A percentile compares a stretch with the other conserved stretches of the same genome.
These are phyloP conservation scores for Hordeum marinum DNA, from an alignment of 176 grass and related monocot genomes.

Conservation along the genomic window DNA sequence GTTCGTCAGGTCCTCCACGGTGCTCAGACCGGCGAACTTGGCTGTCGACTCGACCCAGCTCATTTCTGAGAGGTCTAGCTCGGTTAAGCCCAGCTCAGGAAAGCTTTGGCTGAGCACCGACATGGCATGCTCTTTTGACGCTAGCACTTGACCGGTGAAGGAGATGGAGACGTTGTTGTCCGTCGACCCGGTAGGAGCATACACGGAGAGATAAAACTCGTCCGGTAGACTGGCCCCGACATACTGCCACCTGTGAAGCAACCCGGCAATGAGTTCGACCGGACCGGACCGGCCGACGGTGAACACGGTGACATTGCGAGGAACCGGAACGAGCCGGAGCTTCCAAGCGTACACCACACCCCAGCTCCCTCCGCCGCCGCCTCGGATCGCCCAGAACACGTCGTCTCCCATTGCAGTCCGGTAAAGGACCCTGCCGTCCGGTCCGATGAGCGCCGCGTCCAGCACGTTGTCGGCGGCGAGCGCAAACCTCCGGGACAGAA, in stretches of 20 bases:
- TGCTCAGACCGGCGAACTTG: conserved; percentile 15
- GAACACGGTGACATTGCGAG: conserved; percentile 35
- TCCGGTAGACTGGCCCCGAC: conserved; percentile 42
- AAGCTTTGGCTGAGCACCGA: conserved; percentile 19
- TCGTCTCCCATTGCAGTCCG: conserved; percentile 44
- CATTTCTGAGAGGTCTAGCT: conserved; percentile 24
- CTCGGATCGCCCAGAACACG: conserved; percentile 69
- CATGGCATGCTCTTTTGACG: not conserved
- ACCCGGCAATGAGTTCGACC: conserved; percentile 7
- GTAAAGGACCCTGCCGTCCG: not conserved
- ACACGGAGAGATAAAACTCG: conserved; percentile 53
- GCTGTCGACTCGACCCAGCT: conserved; percentile 68
- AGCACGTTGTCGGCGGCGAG: conserved; percentile 67
- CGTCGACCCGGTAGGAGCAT: not conserved
- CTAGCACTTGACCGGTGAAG: conserved; percentile 42
- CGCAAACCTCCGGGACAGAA: conserved; percentile 45
- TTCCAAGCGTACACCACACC: conserved; percentile 77
- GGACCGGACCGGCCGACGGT: not conserved
- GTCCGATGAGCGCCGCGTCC: conserved; percentile 37
- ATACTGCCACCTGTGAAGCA: conserved; percentile 55
- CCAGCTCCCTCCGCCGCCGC: conserved; percentile 79
- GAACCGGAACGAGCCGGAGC: conserved; percentile 52
- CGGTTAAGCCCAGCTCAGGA: conserved; percentile 34
- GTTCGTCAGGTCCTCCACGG: conserved; percentile 1
- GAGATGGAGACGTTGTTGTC: conserved; percentile 22